Evolutionary conservation across 306 rosid genomes (phyloP).

Genomic region (Amphicarpaea edgeworthii): DNA sequence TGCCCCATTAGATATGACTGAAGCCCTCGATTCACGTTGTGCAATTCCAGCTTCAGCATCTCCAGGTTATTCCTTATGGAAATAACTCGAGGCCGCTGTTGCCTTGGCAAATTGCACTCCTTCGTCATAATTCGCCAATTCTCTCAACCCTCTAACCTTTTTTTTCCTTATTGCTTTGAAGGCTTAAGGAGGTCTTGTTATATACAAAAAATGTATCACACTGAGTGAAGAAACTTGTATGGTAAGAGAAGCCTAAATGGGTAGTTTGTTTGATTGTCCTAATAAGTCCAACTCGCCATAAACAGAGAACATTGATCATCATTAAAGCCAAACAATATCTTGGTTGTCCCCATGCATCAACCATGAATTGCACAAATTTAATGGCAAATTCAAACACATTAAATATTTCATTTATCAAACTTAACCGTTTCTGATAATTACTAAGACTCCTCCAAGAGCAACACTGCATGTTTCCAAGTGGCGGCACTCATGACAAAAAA

Average conservation of each 20-base stretch:
- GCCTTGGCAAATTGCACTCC: neutral
- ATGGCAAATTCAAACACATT: neutral
- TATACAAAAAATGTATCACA: neutral
- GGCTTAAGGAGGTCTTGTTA: neutral
- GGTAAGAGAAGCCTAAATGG: constrained; percentile 9
- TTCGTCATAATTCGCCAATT: constrained; percentile 28
- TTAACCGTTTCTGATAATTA: neutral
- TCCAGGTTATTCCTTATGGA: neutral
- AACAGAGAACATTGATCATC: neutral
- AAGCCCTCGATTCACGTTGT: neutral
- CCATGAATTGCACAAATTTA: neutral
- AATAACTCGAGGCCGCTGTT: neutral
- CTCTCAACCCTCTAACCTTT: neutral
- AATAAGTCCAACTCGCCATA: constrained; percentile 4
- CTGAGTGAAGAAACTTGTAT: neutral
- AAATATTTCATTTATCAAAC: neutral
- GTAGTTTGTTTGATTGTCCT: neutral
- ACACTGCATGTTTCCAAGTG: neutral
- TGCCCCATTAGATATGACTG: neutral
- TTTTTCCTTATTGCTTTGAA: neutral
- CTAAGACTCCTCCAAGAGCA: neutral
- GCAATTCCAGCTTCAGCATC: neutral
- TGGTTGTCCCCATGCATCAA: constrained; percentile 1
- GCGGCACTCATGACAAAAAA: neutral
- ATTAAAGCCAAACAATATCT: neutral